phyloP scores from a whole-genome alignment of 108 stramenopile species.

The Cyclotella cryptica region DNA sequence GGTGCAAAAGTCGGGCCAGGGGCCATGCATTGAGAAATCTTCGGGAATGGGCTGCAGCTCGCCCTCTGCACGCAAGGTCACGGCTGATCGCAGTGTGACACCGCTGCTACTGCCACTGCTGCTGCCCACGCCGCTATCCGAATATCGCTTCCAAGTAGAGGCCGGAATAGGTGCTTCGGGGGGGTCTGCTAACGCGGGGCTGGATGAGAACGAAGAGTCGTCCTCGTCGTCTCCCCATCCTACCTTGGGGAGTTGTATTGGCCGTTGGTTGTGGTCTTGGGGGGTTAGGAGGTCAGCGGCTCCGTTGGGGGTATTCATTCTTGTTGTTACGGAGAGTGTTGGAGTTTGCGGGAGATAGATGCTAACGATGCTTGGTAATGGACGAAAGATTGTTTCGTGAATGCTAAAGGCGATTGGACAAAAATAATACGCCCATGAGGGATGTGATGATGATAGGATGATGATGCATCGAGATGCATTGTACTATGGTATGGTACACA shows the following conservation, averaged over 20 bases:
- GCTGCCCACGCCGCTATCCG: not conserved
- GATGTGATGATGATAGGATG: no score
- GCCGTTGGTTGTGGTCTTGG: not conserved
- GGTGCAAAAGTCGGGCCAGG: constrained; percentile 15
- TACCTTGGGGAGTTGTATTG: constrained; percentile 30
- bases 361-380: no score
- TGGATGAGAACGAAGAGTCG: not conserved
- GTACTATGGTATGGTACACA: no score
- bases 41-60: constrained; percentile 34
- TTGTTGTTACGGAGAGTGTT: not conserved
- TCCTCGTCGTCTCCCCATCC: constrained; percentile 36
- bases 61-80: not conserved
- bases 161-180: not conserved
- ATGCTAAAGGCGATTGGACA: no score
- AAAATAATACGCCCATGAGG: no score
- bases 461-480: no score
- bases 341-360: no score
- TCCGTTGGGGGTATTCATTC: constrained; percentile 9
- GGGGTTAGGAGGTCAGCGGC: constrained; percentile 12
- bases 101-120: not conserved
- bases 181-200: not conserved
- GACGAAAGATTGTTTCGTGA: no score
- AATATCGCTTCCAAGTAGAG: not conserved
- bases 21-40: constrained; percentile 39
- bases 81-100: not conserved